phyloP scores from a whole-genome alignment of 1,284 basidiomycete species.

The Boletus holoroseus region DNA sequence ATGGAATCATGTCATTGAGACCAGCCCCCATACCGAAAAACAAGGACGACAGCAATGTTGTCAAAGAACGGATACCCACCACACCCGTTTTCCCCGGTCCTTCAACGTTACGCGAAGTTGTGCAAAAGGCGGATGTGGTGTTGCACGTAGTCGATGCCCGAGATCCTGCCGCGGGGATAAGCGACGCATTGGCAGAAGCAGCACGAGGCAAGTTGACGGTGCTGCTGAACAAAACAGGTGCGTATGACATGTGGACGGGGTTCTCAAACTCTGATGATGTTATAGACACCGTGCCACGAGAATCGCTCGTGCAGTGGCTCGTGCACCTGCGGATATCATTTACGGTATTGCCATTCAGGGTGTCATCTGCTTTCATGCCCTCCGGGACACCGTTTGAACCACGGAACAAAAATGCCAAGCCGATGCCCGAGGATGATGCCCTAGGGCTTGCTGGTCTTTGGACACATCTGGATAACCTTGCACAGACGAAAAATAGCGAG shows the following conservation, averaged over 20 bases:
- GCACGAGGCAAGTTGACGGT: conserved; percentile 52
- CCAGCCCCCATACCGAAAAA: background rate
- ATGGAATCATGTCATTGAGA: conserved; percentile 33
- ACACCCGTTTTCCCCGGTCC: conserved; percentile 65
- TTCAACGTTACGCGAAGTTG: conserved; percentile 61
- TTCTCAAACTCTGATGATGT: conserved; percentile 3
- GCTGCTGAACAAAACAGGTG: conserved; percentile 85
- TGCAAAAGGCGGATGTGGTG: conserved; percentile 81
- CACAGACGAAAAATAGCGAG: conserved; percentile 42
- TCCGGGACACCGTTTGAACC: conserved; percentile 31
- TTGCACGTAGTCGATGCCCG: conserved; percentile 83
- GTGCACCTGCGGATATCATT: conserved; percentile 60
- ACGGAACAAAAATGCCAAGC: conserved; percentile 34
- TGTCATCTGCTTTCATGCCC: conserved; percentile 63
- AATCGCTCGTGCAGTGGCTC: conserved; percentile 77
- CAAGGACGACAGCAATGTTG: conserved; percentile 13
- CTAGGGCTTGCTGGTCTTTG: conserved; percentile 52
- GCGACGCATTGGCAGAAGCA: conserved; percentile 30
- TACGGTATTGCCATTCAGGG: conserved; percentile 79
- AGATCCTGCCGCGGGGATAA: conserved; percentile 53
- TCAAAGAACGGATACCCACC: conserved; percentile 48
- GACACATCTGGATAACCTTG: conserved; percentile 41
- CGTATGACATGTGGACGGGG: conserved; percentile 27
- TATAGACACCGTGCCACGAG: conserved; percentile 79
- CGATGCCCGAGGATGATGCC: conserved; percentile 47